Percentiles rank a stretch among this genome's conserved stretches.
Evolutionary conservation across 2,329 filamentous ascomycete genomes (phyloP).

Genomic region (Aspergillus sp.): DNA sequence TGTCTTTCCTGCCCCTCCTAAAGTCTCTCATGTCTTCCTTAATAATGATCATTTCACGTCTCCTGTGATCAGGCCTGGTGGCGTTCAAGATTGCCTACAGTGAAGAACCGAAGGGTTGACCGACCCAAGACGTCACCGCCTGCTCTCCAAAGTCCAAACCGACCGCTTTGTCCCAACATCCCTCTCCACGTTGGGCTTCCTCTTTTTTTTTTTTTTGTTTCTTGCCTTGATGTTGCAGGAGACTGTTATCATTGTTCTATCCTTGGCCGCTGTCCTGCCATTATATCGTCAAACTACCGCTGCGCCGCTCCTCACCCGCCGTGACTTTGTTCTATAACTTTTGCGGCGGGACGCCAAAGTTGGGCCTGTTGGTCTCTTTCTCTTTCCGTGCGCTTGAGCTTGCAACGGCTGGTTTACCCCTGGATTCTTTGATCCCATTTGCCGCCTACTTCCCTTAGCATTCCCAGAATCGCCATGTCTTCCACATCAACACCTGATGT

Average conservation of each 20-base stretch:
- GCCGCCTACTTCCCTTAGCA: not conserved
- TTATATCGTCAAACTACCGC: not conserved
- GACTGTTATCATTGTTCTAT: not conserved
- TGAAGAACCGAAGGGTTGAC: slow-evolving; percentile 4
- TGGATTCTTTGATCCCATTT: not conserved
- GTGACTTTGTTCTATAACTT: not conserved
- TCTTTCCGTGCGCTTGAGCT: not conserved
- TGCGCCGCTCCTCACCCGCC: not conserved
- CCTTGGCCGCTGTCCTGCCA: not conserved
- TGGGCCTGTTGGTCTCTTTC: not conserved
- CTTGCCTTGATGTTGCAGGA: not conserved
- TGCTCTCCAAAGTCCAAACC: slow-evolving; percentile 12
- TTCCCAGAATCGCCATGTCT: slow-evolving; percentile 25
- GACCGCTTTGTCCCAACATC: slow-evolving; percentile 15
- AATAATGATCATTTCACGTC: not conserved
- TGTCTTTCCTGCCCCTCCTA: not conserved
- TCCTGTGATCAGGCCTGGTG: not conserved
- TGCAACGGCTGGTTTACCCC: slow-evolving; percentile 1
- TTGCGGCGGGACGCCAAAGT: slow-evolving; percentile 9
- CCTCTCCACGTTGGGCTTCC: not conserved
- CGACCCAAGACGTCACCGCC: slow-evolving; percentile 23
- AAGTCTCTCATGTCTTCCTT: not conserved
- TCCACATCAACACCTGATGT: slow-evolving; percentile 28
- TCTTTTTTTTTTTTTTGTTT: not conserved
- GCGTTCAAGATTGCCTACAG: not conserved